Conservation (phyloP, 192 early-diverging fungal species). For the Backusella tarrabulga region DNA sequence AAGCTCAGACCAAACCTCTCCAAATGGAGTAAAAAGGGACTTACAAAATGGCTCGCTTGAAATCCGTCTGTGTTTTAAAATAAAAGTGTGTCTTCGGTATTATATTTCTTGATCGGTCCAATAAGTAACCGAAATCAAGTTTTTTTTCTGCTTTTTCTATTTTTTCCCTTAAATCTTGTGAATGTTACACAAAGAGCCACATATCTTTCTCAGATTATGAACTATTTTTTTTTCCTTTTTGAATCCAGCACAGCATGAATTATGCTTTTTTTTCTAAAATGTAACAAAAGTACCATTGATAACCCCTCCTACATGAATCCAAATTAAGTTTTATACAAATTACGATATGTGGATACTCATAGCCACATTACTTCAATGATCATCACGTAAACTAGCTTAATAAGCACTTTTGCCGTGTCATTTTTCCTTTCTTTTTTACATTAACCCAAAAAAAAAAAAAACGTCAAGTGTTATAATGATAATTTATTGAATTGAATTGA, state of each 20-base stretch:
- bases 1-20: background rate
- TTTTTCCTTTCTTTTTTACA: background rate
- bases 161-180: background rate
- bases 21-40: background rate
- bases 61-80: background rate
- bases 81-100: background rate
- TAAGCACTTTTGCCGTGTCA: background rate
- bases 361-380: background rate
- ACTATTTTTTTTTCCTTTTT: conserved; percentile 1
- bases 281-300: background rate
- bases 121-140: background rate
- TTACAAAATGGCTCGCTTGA: background rate
- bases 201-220: background rate
- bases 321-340: too few species aligned
- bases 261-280: background rate
- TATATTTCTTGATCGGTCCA: background rate
- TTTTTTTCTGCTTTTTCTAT: background rate
- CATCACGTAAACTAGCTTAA: background rate
- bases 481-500: background rate
- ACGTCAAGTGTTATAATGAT: background rate
- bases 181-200: background rate
- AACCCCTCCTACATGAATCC: background rate
- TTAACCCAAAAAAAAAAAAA: background rate
- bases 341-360: too few species aligned
- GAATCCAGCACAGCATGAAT: background rate